Evolutionary conservation across 805 yeast species (phyloP).

Genomic region (Kuraishia hungarica): DNA sequence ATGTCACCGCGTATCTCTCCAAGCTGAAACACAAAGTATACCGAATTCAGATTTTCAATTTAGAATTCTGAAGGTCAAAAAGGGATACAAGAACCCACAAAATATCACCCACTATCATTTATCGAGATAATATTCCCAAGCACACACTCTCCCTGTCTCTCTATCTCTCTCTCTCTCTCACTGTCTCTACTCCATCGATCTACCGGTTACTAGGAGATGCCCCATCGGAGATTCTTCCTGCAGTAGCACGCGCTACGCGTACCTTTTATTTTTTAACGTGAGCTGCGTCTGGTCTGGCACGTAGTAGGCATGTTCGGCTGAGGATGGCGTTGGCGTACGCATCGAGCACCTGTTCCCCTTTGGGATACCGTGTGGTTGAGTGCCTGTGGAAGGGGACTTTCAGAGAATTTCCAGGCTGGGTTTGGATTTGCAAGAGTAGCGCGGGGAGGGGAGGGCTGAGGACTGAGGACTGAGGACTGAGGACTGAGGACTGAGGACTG

Average conservation of each 20-base stretch:
- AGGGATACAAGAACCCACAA: too few species aligned
- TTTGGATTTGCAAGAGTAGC: too few species aligned
- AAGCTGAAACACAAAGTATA: too few species aligned
- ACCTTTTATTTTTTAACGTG: neutral
- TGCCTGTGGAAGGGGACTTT: neutral
- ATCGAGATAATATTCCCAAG: too few species aligned
- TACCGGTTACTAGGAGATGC: neutral
- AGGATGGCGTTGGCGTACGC: neutral
- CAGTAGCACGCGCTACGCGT: neutral
- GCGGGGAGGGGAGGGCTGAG: too few species aligned
- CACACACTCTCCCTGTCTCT: too few species aligned
- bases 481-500: too few species aligned
- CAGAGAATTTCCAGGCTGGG: neutral
- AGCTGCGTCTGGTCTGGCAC: neutral
- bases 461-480: too few species aligned
- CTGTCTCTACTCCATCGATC: neutral
- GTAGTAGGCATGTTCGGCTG: neutral
- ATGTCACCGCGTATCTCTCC: too few species aligned
- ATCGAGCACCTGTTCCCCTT: neutral
- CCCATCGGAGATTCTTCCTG: neutral
- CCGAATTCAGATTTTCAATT: too few species aligned
- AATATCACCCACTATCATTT: too few species aligned
- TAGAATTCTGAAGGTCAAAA: too few species aligned
- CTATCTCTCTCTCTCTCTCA: neutral
- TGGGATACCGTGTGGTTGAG: neutral